Percentiles rank a stretch among this genome's conserved stretches.
Evolutionary conservation across 768 basidiomycete species (phyloP).

Genomic region (Tremella mesenterica): DNA sequence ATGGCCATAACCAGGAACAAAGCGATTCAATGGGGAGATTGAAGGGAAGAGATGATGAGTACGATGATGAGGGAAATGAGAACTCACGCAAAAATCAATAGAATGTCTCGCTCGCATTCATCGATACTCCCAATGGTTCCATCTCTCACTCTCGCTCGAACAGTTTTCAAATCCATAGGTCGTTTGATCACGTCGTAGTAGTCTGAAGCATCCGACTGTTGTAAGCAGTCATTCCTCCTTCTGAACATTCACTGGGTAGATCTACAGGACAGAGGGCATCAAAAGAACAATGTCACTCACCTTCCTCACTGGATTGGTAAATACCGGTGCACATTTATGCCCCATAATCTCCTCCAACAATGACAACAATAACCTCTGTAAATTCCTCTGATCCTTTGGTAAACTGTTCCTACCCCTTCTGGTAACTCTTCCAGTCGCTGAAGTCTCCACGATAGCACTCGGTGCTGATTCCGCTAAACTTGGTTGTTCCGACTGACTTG

Average conservation of each 20-base stretch:
- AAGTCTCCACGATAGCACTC: constrained; percentile 12
- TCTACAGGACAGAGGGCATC: no score
- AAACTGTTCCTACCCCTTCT: neutral
- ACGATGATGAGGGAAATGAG: neutral
- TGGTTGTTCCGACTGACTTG: neutral
- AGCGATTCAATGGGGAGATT: neutral
- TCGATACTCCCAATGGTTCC: constrained; percentile 68
- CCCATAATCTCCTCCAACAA: constrained; percentile 72
- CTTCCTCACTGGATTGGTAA: constrained; percentile 79
- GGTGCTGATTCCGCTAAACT: no score
- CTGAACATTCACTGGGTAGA: no score
- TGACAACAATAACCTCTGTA: constrained; percentile 70
- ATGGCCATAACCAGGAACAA: neutral
- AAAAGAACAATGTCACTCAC: constrained; percentile 16
- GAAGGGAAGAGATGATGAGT: neutral
- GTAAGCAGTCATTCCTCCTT: neutral
- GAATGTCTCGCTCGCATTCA: constrained; percentile 83
- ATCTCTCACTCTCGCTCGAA: constrained; percentile 76
- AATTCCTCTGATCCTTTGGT: constrained; percentile 35
- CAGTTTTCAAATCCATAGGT: constrained; percentile 93
- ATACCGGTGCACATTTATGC: constrained; percentile 80
- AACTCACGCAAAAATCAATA: constrained; percentile 71
- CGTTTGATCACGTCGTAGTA: constrained; percentile 85
- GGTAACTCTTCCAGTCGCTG: neutral
- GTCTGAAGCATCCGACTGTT: constrained; percentile 68